Percentiles rank a stretch among this genome's conserved stretches.
Evolutionary conservation across 306 rosid species (phyloP).

Genomic region (Cucumis hystrix): DNA sequence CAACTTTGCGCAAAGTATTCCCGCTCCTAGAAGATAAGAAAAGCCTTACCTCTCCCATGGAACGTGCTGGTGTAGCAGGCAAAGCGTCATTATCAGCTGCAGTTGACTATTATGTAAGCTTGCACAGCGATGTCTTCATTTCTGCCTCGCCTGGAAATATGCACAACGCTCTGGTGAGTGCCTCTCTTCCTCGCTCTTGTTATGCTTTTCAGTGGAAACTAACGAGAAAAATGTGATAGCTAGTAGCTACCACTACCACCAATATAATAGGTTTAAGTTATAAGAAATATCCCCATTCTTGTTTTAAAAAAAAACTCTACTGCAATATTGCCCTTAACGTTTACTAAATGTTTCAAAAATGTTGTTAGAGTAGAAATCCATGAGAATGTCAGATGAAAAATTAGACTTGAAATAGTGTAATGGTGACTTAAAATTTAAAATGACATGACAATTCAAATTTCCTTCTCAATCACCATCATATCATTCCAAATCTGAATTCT

Average conservation of each 20-base stretch:
- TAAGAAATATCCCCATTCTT: no score
- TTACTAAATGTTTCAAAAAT: no score
- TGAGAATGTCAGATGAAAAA: background rate
- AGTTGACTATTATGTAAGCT: slow-evolving; percentile 72
- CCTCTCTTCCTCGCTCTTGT: background rate
- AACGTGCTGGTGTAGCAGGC: slow-evolving; percentile 54
- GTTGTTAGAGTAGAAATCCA: background rate
- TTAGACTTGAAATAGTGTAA: background rate
- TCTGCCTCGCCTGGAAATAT: slow-evolving; percentile 98
- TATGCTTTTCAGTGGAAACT: background rate
- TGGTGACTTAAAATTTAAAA: no score
- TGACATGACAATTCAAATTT: background rate
- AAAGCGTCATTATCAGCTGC: slow-evolving; percentile 87
- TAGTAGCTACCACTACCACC: background rate
- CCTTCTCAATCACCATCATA: background rate
- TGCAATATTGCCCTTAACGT: background rate
- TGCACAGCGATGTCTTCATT: slow-evolving; percentile 82
- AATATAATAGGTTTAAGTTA: background rate
- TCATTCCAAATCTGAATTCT: no score
- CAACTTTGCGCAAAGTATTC: slow-evolving; percentile 54
- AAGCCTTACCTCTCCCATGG: slow-evolving; percentile 53
- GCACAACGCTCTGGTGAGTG: slow-evolving; percentile 93
- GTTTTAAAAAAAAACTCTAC: no score
- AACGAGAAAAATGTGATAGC: background rate
- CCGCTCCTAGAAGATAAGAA: slow-evolving; percentile 87